Evolutionary conservation across 1,284 basidiomycete species (phyloP), one percentile per base, ranked within the genome.

Genomic region (Trametes hirsuta): DNA sequence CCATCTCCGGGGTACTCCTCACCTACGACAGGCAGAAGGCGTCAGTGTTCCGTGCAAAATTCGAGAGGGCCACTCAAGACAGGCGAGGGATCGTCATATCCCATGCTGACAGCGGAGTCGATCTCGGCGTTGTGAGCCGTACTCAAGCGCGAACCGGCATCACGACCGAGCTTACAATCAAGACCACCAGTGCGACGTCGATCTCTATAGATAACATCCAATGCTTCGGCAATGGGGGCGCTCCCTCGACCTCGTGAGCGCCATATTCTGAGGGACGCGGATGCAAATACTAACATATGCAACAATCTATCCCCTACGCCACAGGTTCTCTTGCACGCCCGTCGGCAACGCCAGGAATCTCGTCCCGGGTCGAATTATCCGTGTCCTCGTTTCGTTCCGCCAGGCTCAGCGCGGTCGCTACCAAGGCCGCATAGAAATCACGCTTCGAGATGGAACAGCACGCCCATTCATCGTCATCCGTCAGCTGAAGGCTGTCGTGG

Each of bases 71-170:
- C 1, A 62, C 68, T 35, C 67, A 62, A 39, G 64, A 73, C 51
- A 71, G 70, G 44, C 69, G 72, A 40, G 72, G 72, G 0, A 55
- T 72, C 10, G 46, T 39, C 15, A 63, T 73, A 0, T 71, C 71
- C 3, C 62, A 65, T 37, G 47, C 45, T 3, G 58, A 64, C 11
- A 48, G 52, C 14, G 70, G 70, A 15, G 61, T 77, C 14, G 75
- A 80, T 62, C 75, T 79, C 46, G 75, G 71, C 3, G 66, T 79
- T 36, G 60, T 79, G 4, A 74, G 76, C 11, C 41, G 65, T 4
- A 41, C 66, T 0, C 65, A 65, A 30, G 76, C 77, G 0, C 52
- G 47, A 4, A 41, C 5, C 6, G 77, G 77, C 1, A 49, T 70
- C 0, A 2, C 12, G 1, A 35, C 46, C 8, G 42, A 47, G 1